Evolutionary conservation across 1,284 basidiomycete genomes (phyloP), one percentile per base, ranked within the genome.

Genomic region (Ganoderma leucocontextum): DNA sequence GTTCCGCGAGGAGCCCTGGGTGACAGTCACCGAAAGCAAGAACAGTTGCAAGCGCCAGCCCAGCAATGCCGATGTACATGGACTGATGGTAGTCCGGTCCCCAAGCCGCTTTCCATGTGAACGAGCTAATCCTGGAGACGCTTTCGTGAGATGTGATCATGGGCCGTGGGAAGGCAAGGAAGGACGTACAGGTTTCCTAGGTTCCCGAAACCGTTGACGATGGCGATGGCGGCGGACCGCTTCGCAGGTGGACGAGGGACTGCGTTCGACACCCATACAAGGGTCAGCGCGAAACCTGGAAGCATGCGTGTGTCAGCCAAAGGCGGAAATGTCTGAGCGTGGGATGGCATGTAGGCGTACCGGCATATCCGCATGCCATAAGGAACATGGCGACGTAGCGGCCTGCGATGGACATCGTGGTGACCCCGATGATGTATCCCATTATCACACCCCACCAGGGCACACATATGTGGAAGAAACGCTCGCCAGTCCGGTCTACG

Each of bases 341-440:
- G 9, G 9, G 25, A 15, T 10, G 52, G 80, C 1, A 25, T 41
- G 39, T 17, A 39, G 19, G 38, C 84, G 61, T 42, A 87, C 89
- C 88, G 29, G 80, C 81, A 72, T 86, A 87, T 38, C 88, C 87
- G 59, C 75, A 75, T 0, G 89, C 85, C 88, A 91, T 89, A 22
- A 91, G 79, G 80, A 92, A 92, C 76, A 92, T 80, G 0, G 87
- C 83, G 47, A 92, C 80, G 71, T 92, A 92, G 62, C 91, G 85
- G 5, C 82, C 88, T 0, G 81, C 85, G 4, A 83, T 82, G 5
- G 81, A 82, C 78, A 85, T 84, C 0, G 90, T 91, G 5, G 82
- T 82, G 17, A 90, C 77, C 2, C 84, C 84, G 67, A 92, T 89
- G 67, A 91, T 87, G 73, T 87, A 92, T 0, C 87, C 91, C 10